Percentiles rank a stretch among this genome's conserved stretches.
These are phyloP conservation scores for Citrullus amarus DNA, from an alignment of 306 rosid genomes.

Conservation along the genomic window DNA sequence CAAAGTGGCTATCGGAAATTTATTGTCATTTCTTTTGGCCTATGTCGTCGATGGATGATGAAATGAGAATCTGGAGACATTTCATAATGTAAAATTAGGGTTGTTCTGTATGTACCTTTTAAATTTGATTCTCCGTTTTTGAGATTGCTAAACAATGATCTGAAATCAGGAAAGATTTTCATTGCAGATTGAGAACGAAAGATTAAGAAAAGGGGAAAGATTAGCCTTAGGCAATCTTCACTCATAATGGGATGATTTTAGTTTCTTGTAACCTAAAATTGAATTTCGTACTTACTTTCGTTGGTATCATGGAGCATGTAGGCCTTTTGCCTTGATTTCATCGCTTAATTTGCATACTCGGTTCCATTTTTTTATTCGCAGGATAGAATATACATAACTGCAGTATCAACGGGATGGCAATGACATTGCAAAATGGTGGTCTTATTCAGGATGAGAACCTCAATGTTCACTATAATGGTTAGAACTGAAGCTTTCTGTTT, in stretches of 20 bases:
- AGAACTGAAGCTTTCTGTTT: background rate
- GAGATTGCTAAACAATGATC: background rate
- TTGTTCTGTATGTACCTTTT: background rate
- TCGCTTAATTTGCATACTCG: background rate
- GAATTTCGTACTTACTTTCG: background rate
- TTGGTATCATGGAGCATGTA: background rate
- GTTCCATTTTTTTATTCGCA: background rate
- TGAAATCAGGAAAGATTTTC: background rate
- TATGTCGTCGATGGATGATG: background rate
- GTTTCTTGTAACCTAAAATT: background rate
- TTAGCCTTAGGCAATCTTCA: background rate
- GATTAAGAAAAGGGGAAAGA: background rate
- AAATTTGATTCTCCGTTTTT: background rate
- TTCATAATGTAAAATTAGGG: background rate
- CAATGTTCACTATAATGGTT: background rate
- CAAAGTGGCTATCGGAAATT: background rate
- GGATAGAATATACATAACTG: background rate
- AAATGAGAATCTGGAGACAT: background rate
- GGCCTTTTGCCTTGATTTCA: background rate
- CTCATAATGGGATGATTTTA: background rate
- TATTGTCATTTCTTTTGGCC: background rate
- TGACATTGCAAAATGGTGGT: slow-evolving; percentile 5
- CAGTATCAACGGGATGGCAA: background rate
- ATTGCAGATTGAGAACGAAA: background rate
- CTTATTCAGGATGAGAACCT: slow-evolving; percentile 3